Conservation (phyloP, 805 yeast species). For the Cyberlindnera mississippiensis region DNA sequence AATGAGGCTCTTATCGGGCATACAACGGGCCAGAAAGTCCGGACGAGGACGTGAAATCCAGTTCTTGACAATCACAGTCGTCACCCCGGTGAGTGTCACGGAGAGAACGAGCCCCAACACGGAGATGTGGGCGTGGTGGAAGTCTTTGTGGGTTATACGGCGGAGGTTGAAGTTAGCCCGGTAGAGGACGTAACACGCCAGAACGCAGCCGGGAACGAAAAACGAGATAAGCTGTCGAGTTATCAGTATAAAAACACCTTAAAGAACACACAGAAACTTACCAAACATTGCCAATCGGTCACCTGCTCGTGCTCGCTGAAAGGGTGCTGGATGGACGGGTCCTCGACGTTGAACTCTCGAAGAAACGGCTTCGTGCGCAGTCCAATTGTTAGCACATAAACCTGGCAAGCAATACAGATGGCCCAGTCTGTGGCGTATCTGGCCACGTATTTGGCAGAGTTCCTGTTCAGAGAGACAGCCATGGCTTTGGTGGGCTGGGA, state of each 20-base stretch:
- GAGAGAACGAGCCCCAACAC: constrained; percentile 12
- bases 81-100: constrained; percentile 14
- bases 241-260: background rate
- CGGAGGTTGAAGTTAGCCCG: constrained; percentile 7
- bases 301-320: constrained; percentile 18
- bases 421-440: constrained; percentile 13
- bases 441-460: constrained; percentile 1
- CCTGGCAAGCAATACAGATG: constrained; percentile 5
- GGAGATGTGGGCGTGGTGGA: constrained; percentile 15
- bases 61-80: constrained; percentile 51
- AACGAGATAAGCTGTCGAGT: constrained; percentile 4
- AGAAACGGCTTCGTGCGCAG: constrained; percentile 26
- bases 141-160: constrained; percentile 8
- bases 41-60: constrained; percentile 89
- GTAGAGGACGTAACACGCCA: background rate
- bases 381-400: constrained; percentile 11
- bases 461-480: background rate
- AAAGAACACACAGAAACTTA: too few relatives aligned
- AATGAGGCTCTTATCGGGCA: constrained; percentile 47
- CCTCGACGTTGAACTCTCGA: constrained; percentile 30
- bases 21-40: constrained; percentile 82
- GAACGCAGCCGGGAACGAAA: constrained; percentile 4
- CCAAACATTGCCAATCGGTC: constrained; percentile 7
- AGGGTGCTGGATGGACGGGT: constrained; percentile 31
- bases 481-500: background rate